phyloP scores from a whole-genome alignment of 2,329 filamentous ascomycete genomes.

The Scleromitrula shiraiana region DNA sequence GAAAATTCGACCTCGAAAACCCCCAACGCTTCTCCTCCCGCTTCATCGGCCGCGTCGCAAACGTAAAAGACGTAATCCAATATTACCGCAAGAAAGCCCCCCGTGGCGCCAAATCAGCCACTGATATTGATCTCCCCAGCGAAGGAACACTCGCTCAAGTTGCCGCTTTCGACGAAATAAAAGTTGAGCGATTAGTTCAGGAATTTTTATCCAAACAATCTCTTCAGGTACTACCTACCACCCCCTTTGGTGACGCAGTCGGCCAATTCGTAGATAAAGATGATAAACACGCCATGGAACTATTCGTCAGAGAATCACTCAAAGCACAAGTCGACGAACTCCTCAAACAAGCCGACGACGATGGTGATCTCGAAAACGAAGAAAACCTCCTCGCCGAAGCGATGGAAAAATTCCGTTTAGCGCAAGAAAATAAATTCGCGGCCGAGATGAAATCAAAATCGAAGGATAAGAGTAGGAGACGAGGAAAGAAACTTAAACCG shows the following conservation, averaged over 20 bases:
- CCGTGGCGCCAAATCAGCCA: conserved; percentile 36
- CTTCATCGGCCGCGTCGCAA: conserved; percentile 85
- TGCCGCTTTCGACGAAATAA: conserved; percentile 60
- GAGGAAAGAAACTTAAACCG: conserved; percentile 41
- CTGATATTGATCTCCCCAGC: conserved; percentile 50
- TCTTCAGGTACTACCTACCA: conserved; percentile 86
- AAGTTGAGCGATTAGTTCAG: conserved; percentile 80
- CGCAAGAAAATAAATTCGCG: conserved; percentile 62
- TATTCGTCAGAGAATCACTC: conserved; percentile 67
- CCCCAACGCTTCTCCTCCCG: conserved; percentile 92
- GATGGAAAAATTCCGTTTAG: conserved; percentile 64
- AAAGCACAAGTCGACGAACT: conserved; percentile 63
- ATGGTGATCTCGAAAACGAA: conserved; percentile 58
- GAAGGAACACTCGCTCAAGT: conserved; percentile 53
- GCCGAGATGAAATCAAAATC: conserved; percentile 50
- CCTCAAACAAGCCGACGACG: conserved; percentile 35
- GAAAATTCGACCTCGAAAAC: conserved; percentile 85
- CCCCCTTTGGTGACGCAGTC: conserved; percentile 87
- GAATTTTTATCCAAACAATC: conserved; percentile 80
- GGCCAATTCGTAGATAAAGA: conserved; percentile 91
- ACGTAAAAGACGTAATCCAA: conserved; percentile 86
- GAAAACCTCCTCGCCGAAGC: conserved; percentile 63
- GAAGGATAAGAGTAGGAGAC: conserved; percentile 24
- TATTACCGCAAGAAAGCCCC: conserved; percentile 84
- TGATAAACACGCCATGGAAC: conserved; percentile 85